A percentile compares a stretch with the other conserved stretches of the same genome.
Conservation (phyloP, 768 basidiomycete genomes). For the Boletus barrowsii region DNA sequence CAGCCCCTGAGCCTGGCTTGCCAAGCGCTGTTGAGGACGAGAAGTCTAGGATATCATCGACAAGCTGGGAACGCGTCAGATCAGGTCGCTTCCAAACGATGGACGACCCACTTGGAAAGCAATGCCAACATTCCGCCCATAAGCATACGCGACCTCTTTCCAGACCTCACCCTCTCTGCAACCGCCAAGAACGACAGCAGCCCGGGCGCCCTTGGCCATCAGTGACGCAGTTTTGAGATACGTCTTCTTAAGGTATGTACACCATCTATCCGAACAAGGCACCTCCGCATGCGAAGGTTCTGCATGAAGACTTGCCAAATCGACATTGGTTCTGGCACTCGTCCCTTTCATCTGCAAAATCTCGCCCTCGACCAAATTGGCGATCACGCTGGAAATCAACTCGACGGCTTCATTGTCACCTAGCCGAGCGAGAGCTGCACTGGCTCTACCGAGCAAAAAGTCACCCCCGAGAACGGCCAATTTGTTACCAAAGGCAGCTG, state of each 20-base stretch:
- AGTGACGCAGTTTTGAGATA: slow-evolving; percentile 38
- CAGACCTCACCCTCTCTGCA: slow-evolving; percentile 71
- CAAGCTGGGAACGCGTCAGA: slow-evolving; percentile 52
- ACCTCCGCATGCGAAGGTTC: slow-evolving; percentile 30
- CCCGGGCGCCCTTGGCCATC: slow-evolving; percentile 45
- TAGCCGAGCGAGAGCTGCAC: slow-evolving; percentile 80
- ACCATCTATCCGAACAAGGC: slow-evolving; percentile 54
- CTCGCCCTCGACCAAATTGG: slow-evolving; percentile 95
- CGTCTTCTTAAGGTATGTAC: slow-evolving; percentile 83
- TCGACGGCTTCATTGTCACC: slow-evolving; percentile 91
- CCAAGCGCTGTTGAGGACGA: slow-evolving; percentile 77
- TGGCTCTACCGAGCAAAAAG: slow-evolving; percentile 90
- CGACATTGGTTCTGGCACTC: background rate
- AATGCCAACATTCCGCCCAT: too few relatives aligned
- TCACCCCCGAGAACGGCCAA: slow-evolving; percentile 92
- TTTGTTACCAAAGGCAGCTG: slow-evolving; percentile 86
- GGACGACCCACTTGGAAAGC: too few relatives aligned
- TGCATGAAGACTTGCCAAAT: slow-evolving; percentile 42
- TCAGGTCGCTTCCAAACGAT: background rate
- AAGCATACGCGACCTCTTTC: slow-evolving; percentile 83
- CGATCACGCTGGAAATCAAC: slow-evolving; percentile 85
- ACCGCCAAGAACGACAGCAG: slow-evolving; percentile 86
- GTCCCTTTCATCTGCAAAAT: slow-evolving; percentile 57
- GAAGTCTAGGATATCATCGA: slow-evolving; percentile 95
- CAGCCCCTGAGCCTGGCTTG: slow-evolving; percentile 82